phyloP scores from a whole-genome alignment of 148 eudicot species.

The Diospyros kaki region DNA sequence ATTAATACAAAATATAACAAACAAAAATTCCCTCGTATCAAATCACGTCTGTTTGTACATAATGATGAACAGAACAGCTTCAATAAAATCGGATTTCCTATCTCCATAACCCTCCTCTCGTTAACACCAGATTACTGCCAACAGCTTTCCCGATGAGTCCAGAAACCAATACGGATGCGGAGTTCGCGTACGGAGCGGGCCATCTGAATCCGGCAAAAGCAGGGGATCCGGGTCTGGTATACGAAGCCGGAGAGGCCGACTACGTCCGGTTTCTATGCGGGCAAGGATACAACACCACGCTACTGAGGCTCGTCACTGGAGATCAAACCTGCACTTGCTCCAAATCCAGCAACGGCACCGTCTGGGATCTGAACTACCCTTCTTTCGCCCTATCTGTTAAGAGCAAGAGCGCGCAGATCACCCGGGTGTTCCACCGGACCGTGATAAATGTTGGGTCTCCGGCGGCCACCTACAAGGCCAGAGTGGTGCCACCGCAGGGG shows the following conservation, averaged over 20 bases:
- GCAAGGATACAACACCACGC: slow-evolving; percentile 17
- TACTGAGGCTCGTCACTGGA: slow-evolving; percentile 19
- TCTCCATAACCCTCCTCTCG: too few species aligned
- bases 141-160: slow-evolving; percentile 24
- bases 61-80: too few species aligned
- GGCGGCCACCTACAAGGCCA: slow-evolving; percentile 17
- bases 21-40: too few species aligned
- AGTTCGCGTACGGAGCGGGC: slow-evolving; percentile 53
- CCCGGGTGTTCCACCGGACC: slow-evolving; percentile 20
- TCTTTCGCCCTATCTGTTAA: slow-evolving; percentile 22
- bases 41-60: too few species aligned
- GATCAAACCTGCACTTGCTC: slow-evolving; percentile 2
- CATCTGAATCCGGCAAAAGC: slow-evolving; percentile 36
- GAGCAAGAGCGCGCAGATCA: slow-evolving; percentile 13
- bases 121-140: too few species aligned
- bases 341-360: not conserved
- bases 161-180: slow-evolving; percentile 15
- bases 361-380: slow-evolving; percentile 36
- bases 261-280: slow-evolving; percentile 32
- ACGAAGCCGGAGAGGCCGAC: slow-evolving; percentile 22
- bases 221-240: slow-evolving; percentile 35
- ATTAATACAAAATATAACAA: too few species aligned
- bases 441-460: slow-evolving; percentile 38
- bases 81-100: too few species aligned
- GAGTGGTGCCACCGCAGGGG: not conserved